Evolutionary conservation across 768 basidiomycete genomes (phyloP), one percentile per base, ranked within the genome.

Genomic region (Phylloporus sp.): DNA sequence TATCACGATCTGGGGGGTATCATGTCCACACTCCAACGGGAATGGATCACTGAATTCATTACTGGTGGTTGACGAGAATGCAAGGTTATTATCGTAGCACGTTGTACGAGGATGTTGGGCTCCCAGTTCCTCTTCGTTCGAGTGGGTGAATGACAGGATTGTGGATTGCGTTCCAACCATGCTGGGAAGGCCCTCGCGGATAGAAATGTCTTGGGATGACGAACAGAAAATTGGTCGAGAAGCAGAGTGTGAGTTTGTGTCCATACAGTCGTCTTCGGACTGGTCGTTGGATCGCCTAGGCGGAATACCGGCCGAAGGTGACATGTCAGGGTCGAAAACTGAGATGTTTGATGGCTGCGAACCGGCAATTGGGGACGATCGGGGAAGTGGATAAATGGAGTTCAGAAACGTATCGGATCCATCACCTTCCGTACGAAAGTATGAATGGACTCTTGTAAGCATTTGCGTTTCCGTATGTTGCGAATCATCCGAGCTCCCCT

Each of bases 271-370:
- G 5, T 28, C 3, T 34, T 50, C 45, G 16, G 22, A 41, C 29
- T n/a, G 26, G 20, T 18, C 20, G 5, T 50, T 47, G 12, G 27
- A 47, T 27, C 23, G 54, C 35, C 36, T 39, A 5, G 36, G 31
- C 16, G 5, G 44, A 53, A 38, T 45, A 12, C 50, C 27, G 16
- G 42, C 39, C n/a, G n/a, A 44, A 29, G 56, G 59, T 2, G 68
- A 68, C 15, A 61, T 59, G 13, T 64, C 66, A 8, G 68, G 47
- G 20, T 59, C 34, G 15, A 68, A 52, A 38, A 63, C 57, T 2
- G 40, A 54, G 43, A 55, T 27, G 15, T 61, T 36, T 15, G 59
- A 57, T 16, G 47, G 45, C 22, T 44, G 56, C 24, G 52, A 56
- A 39, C 56, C 42, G 22, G 48, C 10, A 20, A 58, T 53, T 12